Conservation (phyloP, 1,139 yeast genomes). For the Taiozyma sp. region DNA sequence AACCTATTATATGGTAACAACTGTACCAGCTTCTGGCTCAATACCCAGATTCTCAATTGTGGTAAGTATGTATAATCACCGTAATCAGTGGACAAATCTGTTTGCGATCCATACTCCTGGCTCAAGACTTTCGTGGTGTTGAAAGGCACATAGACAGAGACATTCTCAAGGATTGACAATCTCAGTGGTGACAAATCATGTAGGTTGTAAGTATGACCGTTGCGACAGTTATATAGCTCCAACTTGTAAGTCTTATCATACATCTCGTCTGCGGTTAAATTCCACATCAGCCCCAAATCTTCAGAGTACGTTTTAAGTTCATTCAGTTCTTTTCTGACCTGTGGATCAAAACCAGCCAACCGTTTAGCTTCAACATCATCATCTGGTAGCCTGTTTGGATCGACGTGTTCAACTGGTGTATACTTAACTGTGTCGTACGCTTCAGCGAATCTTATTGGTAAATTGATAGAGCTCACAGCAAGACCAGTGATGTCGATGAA, state of each 20-base stretch:
- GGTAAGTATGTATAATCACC: conserved; percentile 29
- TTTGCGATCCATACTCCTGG: conserved; percentile 14
- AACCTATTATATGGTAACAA: conserved; percentile 2
- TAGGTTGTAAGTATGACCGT: conserved; percentile 38
- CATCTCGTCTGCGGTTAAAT: conserved; percentile 17
- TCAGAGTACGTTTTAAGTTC: neutral
- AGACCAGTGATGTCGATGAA: conserved; percentile 68
- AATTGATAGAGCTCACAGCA: conserved; percentile 25
- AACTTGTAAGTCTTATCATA: conserved; percentile 19
- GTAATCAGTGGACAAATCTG: conserved; percentile 23
- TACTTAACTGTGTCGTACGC: neutral
- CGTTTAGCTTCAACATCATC: neutral
- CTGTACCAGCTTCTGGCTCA: neutral
- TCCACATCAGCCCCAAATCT: neutral
- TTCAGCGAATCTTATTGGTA: neutral
- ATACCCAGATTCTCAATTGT: conserved; percentile 24
- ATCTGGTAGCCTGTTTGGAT: conserved; percentile 1
- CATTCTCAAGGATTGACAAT: conserved; percentile 49
- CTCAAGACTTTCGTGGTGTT: conserved; percentile 37
- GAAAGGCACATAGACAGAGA: conserved; percentile 47
- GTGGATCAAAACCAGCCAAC: neutral
- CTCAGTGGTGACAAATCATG: conserved; percentile 46
- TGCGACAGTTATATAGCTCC: conserved; percentile 39
- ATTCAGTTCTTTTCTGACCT: neutral
- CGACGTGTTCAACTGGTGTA: neutral